Conservation (phyloP, 306 rosid genomes). For the Castanea sativa region DNA sequence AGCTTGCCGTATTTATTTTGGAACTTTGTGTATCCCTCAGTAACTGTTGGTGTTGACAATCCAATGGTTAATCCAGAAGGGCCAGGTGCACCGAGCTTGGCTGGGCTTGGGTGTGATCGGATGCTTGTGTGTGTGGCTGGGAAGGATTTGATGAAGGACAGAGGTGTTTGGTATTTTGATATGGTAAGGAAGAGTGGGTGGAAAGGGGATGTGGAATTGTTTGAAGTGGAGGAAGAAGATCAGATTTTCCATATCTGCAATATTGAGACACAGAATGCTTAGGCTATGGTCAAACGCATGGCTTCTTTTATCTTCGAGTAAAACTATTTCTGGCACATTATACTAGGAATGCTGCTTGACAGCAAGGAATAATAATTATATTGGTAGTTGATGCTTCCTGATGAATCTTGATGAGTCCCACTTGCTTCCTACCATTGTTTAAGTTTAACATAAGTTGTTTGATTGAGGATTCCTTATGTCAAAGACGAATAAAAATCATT, state of each 20-base stretch:
- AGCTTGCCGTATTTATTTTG: slow-evolving; percentile 15
- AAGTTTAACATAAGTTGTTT: too few relatives aligned
- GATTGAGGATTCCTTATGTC: too few relatives aligned
- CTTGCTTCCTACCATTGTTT: too few relatives aligned
- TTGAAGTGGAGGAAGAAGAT: slow-evolving; percentile 34
- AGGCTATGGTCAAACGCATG: neutral
- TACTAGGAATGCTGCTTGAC: too few relatives aligned
- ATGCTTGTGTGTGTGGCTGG: slow-evolving; percentile 36
- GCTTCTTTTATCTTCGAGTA: too few relatives aligned
- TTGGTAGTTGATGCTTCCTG: too few relatives aligned
- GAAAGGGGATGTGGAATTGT: slow-evolving; percentile 43
- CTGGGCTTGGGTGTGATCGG: slow-evolving; percentile 27
- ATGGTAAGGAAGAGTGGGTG: slow-evolving; percentile 44
- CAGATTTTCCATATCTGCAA: slow-evolving; percentile 41
- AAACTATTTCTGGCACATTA: too few relatives aligned
- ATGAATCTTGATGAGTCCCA: too few relatives aligned
- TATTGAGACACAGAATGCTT: slow-evolving; percentile 34
- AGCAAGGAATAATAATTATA: too few relatives aligned
- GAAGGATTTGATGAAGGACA: slow-evolving; percentile 40
- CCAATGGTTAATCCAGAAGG: slow-evolving; percentile 43
- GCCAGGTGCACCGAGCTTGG: slow-evolving; percentile 38
- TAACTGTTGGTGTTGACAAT: slow-evolving; percentile 36
- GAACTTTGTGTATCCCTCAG: slow-evolving; percentile 38
- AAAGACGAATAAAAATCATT: too few relatives aligned
- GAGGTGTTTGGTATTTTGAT: slow-evolving; percentile 42